Conservation (phyloP, 306 rosid species). For the Rubus parviflorus region DNA sequence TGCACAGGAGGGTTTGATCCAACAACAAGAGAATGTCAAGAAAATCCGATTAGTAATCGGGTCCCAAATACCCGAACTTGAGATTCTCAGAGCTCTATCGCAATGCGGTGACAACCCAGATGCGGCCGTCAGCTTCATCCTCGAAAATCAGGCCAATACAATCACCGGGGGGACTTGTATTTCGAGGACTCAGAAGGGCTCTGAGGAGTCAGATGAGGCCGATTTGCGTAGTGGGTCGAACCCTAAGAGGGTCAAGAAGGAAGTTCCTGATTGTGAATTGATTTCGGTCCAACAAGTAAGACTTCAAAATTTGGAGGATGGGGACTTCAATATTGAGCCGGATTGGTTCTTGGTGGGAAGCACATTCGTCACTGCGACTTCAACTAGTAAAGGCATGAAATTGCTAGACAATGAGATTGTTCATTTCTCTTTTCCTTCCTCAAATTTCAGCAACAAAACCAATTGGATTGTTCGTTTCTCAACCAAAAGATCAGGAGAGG, state of each 20-base stretch:
- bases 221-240: not conserved
- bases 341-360: slow-evolving; percentile 72
- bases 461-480: slow-evolving; percentile 72
- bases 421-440: slow-evolving; percentile 43
- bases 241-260: slow-evolving; percentile 8
- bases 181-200: too few species aligned
- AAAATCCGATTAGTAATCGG: too few species aligned
- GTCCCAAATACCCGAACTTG: too few species aligned
- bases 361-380: slow-evolving; percentile 51
- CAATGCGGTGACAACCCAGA: too few species aligned
- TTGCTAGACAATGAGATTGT: slow-evolving; percentile 78
- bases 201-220: not conserved
- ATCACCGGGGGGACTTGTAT: too few species aligned
- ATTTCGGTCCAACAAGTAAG: not conserved
- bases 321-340: slow-evolving; percentile 58
- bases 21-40: too few species aligned
- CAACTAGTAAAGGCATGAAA: slow-evolving; percentile 62
- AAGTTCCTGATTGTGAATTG: slow-evolving; percentile 4
- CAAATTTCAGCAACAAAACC: slow-evolving; percentile 26
- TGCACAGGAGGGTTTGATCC: too few species aligned
- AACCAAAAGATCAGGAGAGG: slow-evolving; percentile 83
- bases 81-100: too few species aligned
- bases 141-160: too few species aligned
- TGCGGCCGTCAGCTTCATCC: too few species aligned
- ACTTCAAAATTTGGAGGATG: slow-evolving; percentile 44